phyloP scores from a whole-genome alignment of 1,284 basidiomycete genomes.

The Volvariella surrecta region DNA sequence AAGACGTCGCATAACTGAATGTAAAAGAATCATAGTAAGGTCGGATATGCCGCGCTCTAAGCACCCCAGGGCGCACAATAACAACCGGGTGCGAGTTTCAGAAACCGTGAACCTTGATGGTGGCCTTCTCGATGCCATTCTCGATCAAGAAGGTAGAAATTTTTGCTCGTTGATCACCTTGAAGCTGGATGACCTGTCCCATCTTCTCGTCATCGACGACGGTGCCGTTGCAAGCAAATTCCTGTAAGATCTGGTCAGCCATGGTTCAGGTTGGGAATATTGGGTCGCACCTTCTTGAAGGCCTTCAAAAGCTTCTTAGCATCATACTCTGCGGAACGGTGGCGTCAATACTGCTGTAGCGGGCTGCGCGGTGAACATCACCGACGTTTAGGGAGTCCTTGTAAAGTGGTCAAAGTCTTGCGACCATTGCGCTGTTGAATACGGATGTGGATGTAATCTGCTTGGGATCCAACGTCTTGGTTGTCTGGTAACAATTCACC shows the following conservation, averaged over 20 bases:
- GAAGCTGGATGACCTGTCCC: slow-evolving; percentile 97
- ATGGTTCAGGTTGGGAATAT: neutral
- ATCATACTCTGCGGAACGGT: slow-evolving; percentile 74
- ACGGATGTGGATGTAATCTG: slow-evolving; percentile 91
- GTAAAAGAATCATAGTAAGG: slow-evolving; percentile 5
- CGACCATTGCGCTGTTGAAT: slow-evolving; percentile 99
- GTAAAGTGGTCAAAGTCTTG: slow-evolving; percentile 97
- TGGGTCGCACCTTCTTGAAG: slow-evolving; percentile 81
- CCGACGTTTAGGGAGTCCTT: slow-evolving; percentile 90
- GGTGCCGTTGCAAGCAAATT: slow-evolving; percentile 99
- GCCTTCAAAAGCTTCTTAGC: slow-evolving; percentile 98
- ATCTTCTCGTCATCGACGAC: slow-evolving; percentile 96
- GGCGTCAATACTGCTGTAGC: slow-evolving; percentile 7
- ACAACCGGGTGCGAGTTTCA: slow-evolving; percentile 25
- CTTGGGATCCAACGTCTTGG: slow-evolving; percentile 75
- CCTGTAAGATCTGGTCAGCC: slow-evolving; percentile 36
- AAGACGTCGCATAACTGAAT: slow-evolving; percentile 2
- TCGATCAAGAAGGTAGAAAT: slow-evolving; percentile 82
- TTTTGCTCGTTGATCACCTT: slow-evolving; percentile 95
- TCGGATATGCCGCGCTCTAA: slow-evolving; percentile 3
- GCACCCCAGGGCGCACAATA: slow-evolving; percentile 1
- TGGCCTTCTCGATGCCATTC: slow-evolving; percentile 63
- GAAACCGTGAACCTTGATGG: slow-evolving; percentile 86
- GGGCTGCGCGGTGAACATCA: slow-evolving; percentile 7
- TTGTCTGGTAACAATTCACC: slow-evolving; percentile 69